phyloP scores from a whole-genome alignment of 2,329 filamentous ascomycete species.

The Epichloe bromicola region DNA sequence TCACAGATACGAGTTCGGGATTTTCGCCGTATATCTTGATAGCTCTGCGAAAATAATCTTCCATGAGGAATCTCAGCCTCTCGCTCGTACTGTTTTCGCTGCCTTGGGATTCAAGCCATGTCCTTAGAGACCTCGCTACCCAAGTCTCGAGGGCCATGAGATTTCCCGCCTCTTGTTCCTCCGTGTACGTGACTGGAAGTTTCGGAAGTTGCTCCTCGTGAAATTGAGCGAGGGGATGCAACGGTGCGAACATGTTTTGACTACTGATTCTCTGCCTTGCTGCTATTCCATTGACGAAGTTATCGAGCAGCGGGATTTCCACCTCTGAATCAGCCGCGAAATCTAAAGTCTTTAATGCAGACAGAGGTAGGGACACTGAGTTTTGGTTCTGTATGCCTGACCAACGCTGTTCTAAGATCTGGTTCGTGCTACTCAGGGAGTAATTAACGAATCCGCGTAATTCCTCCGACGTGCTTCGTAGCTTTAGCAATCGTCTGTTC shows the following conservation, averaged over 20 bases:
- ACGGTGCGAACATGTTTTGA: neutral
- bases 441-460: neutral
- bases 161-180: neutral
- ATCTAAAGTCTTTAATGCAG: neutral
- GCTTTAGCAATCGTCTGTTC: constrained; percentile 25
- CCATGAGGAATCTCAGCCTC: constrained; percentile 18
- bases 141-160: constrained; percentile 30
- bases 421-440: neutral
- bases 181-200: neutral
- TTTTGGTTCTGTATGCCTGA: constrained; percentile 34
- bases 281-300: neutral
- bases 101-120: constrained; percentile 24
- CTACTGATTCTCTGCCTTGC: neutral
- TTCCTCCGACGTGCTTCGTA: constrained; percentile 9
- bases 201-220: neutral
- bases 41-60: constrained; percentile 20
- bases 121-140: constrained; percentile 26
- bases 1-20: constrained; percentile 36
- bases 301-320: constrained; percentile 5
- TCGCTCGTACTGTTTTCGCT: constrained; percentile 14
- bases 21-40: constrained; percentile 22
- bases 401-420: constrained; percentile 2
- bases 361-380: constrained; percentile 28
- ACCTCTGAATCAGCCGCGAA: constrained; percentile 4
- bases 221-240: neutral